Evolutionary conservation across 305 asterid genomes (phyloP).

Genomic region (Nicotiana rustica): DNA sequence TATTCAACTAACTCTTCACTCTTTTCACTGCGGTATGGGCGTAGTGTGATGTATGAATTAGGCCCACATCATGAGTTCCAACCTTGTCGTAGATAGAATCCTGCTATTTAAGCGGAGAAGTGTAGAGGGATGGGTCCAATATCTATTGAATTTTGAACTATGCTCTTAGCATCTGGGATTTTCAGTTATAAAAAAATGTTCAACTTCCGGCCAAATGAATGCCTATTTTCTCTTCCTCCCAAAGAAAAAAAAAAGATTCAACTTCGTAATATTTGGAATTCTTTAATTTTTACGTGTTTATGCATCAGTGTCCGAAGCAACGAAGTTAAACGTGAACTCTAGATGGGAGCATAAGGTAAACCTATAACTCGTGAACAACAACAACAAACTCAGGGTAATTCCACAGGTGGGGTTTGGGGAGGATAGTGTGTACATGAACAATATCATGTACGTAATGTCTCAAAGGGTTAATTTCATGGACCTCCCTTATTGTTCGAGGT

Average conservation of each 20-base stretch:
- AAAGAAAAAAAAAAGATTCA: too few species aligned
- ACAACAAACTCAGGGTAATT: too few species aligned
- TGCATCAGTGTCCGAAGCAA: background rate
- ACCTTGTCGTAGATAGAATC: too few species aligned
- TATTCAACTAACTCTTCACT: background rate
- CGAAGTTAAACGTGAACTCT: background rate
- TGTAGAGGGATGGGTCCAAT: too few species aligned
- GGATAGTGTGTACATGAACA: too few species aligned
- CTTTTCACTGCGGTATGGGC: background rate
- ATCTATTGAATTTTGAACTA: too few species aligned
- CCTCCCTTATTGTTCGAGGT: background rate
- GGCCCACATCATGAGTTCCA: too few species aligned
- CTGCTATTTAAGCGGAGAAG: too few species aligned
- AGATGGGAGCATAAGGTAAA: conserved; percentile 7
- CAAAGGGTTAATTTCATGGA: background rate
- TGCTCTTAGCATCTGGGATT: too few species aligned
- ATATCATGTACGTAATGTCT: background rate
- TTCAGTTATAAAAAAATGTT: too few species aligned
- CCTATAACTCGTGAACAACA: background rate
- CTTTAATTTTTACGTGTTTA: background rate
- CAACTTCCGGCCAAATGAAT: background rate
- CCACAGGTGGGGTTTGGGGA: too few species aligned
- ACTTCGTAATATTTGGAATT: background rate
- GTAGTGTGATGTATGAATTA: too few species aligned
- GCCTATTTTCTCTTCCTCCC: background rate